Evolutionary conservation across 225 moss, liverwort and hornwort genomes (phyloP), one percentile per base, ranked within the genome.

Genomic region (Sphagnum tenellum): DNA sequence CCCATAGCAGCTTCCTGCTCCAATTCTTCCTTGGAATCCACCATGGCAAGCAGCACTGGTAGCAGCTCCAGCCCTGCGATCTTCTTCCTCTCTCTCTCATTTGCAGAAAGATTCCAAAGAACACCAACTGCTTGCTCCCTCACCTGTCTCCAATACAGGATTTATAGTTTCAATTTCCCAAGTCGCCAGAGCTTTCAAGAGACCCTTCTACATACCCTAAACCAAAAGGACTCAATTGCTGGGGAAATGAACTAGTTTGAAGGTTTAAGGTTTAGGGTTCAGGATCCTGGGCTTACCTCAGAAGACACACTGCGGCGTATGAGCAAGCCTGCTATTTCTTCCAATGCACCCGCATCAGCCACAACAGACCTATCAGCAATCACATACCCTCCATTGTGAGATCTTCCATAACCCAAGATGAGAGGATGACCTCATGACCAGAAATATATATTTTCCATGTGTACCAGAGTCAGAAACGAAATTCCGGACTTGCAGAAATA

Each of bases 1-100:
- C 91, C 91, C 45, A 89, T 84, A 75, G 89, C 85, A 63, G 94
- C 87, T 75, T 94, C 94, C 73, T 78, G 78, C 56, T 81, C 78
- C 49, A 77, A 83, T 61, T 76, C 80, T 47, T 74, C 65, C 57
- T 78, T 71, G 60, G 80, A 87, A 55, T 87, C 83, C 66, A 89
- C 67, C 69, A 76, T 74, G 59, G 68, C 69, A 62, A 88, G 53
- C 46, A 94, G 70, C 46, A 55, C 80, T 72, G 76, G 83, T 60
- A 94, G 72, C 67, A 94, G 76, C 79, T 86, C 91, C 60, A 78
- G 80, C 49, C 80, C 74, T 48, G 87, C 77, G 68, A 94, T 68
- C 73, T 85, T 89, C 57, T 51, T 70, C 70, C 87, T 78, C 50
- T 75, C 83, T 63, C 75, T 82, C 72, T 89, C 91, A 70, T 82